These are phyloP conservation scores for Triticum urartu DNA, from an alignment of 176 grass and related monocot species.

Conservation along the genomic window DNA sequence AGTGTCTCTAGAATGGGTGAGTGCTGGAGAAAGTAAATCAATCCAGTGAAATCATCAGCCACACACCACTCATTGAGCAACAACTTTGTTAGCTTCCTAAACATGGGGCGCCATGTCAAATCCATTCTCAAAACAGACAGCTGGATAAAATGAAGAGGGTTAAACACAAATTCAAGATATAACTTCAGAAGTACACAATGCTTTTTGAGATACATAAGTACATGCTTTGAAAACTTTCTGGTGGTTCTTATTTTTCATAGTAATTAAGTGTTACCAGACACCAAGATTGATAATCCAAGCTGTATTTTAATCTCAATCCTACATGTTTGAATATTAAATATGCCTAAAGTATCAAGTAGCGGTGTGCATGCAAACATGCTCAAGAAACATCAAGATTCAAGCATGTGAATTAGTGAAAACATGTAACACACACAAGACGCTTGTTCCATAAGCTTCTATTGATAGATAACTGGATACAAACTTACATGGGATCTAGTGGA, in stretches of 20 bases:
- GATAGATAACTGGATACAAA: not conserved
- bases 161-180: not conserved
- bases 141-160: not conserved
- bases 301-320: not conserved
- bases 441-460: not conserved
- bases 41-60: not conserved
- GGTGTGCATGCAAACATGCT: not conserved
- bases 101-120: not conserved
- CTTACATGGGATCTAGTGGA: not conserved
- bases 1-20: not conserved
- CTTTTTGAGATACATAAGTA: not conserved
- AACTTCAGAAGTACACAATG: not conserved
- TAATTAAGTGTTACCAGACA: not conserved
- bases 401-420: not conserved
- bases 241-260: not conserved
- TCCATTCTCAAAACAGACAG: not conserved
- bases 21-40: slow-evolving; percentile 1
- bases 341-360: not conserved
- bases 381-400: not conserved
- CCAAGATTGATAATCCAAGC: not conserved
- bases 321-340: not conserved
- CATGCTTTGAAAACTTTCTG: not conserved
- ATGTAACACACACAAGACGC: not conserved
- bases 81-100: not conserved
- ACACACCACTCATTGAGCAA: not conserved